Evolutionary conservation across 768 basidiomycete genomes (phyloP).

Genomic region (Leccinum aurantiacum): DNA sequence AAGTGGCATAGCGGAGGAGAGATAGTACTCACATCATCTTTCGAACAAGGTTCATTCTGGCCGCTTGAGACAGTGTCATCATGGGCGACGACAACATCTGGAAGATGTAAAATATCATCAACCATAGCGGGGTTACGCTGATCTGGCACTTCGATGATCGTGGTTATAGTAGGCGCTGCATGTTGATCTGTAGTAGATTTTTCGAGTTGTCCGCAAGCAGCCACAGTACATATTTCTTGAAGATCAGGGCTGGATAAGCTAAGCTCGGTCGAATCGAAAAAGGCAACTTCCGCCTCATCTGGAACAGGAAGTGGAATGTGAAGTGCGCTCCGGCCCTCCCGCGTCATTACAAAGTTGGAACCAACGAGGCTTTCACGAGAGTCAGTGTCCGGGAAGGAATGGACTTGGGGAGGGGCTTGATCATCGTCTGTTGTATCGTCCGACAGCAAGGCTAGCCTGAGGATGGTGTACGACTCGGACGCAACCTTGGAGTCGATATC

Average conservation of each 20-base stretch:
- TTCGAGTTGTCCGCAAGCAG: not conserved
- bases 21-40: conserved; percentile 12
- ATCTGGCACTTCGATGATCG: not conserved
- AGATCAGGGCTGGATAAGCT: conserved; percentile 1
- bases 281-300: conserved; percentile 16
- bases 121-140: not conserved
- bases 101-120: not conserved
- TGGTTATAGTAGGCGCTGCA: not conserved
- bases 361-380: not conserved
- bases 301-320: conserved; percentile 17
- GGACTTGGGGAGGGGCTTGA: not conserved
- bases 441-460: not conserved
- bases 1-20: not conserved
- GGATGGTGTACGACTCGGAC: not conserved
- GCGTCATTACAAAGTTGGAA: not conserved
- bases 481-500: not conserved
- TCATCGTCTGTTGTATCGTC: not conserved
- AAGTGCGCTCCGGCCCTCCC: conserved; percentile 2
- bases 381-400: not conserved
- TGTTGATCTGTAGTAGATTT: not conserved
- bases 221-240: not conserved
- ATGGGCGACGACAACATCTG: not conserved
- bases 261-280: conserved; percentile 12
- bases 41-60: not conserved
- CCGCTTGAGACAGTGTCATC: not conserved